Evolutionary conservation across 2,329 filamentous ascomycete genomes (phyloP).

Genomic region (Fusarium sp.): DNA sequence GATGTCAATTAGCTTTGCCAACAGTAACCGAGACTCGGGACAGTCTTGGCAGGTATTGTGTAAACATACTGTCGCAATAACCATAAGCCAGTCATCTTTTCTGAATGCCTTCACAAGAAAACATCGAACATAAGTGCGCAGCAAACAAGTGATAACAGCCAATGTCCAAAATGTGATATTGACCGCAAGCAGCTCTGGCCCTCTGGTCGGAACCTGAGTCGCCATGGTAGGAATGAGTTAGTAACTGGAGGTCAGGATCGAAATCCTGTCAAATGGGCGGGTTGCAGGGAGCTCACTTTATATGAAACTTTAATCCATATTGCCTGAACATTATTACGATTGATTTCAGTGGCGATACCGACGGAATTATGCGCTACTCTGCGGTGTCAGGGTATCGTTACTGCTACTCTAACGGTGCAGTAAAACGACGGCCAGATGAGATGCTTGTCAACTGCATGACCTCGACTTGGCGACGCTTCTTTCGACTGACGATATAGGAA

Average conservation of each 20-base stretch:
- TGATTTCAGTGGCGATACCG: conserved; percentile 3
- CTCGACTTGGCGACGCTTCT: background rate
- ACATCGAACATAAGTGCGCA: conserved; percentile 53
- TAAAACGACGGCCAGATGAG: background rate
- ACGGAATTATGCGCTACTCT: conserved; percentile 1
- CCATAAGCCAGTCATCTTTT: conserved; percentile 56
- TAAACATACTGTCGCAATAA: conserved; percentile 47
- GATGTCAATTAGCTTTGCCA: conserved; percentile 35
- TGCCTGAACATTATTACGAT: background rate
- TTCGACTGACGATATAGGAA: background rate
- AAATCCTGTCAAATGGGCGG: conserved; percentile 2
- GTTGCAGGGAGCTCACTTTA: conserved; percentile 8
- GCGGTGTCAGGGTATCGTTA: background rate
- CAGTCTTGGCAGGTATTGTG: background rate
- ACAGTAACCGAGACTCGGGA: background rate
- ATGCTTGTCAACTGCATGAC: background rate
- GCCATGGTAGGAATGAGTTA: conserved; percentile 23
- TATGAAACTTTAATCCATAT: conserved; percentile 9
- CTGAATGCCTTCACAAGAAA: conserved; percentile 54
- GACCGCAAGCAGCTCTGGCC: conserved; percentile 51
- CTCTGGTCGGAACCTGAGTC: conserved; percentile 46
- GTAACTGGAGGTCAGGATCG: conserved; percentile 8
- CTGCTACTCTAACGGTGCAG: background rate
- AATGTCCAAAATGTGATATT: conserved; percentile 48
- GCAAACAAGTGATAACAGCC: conserved; percentile 45